These are phyloP conservation scores for Periconia digitata DNA, from an alignment of 2,329 filamentous ascomycete genomes.

Conservation along the genomic window DNA sequence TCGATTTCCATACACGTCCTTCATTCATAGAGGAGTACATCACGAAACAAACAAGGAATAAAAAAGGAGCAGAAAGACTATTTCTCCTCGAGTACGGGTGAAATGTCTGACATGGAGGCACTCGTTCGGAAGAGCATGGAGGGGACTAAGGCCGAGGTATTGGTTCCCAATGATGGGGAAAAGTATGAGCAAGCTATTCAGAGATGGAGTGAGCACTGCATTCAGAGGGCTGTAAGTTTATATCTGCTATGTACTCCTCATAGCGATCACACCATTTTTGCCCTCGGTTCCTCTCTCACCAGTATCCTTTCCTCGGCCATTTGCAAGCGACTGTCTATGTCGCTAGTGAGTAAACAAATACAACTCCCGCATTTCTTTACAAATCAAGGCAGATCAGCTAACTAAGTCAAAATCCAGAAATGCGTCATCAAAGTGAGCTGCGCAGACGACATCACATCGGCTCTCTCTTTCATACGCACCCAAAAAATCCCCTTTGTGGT, in stretches of 20 bases:
- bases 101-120: slow-evolving; percentile 9
- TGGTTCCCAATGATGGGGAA: slow-evolving; percentile 21
- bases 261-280: background rate
- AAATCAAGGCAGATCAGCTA: background rate
- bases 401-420: slow-evolving; percentile 10
- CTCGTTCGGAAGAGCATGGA: slow-evolving; percentile 14
- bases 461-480: slow-evolving; percentile 22
- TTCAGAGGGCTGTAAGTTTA: slow-evolving; percentile 28
- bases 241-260: background rate
- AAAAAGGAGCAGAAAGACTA: too few relatives aligned
- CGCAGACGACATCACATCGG: slow-evolving; percentile 22
- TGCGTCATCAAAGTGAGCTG: slow-evolving; percentile 24
- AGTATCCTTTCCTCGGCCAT: too few relatives aligned
- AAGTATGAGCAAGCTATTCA: slow-evolving; percentile 28
- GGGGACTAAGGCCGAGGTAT: slow-evolving; percentile 20
- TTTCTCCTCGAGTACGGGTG: slow-evolving; percentile 1
- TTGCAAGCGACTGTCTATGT: too few relatives aligned
- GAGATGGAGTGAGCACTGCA: slow-evolving; percentile 32
- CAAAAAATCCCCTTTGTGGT: slow-evolving; percentile 54
- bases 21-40: too few relatives aligned
- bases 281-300: too few relatives aligned
- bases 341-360: too few relatives aligned
- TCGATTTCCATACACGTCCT: too few relatives aligned
- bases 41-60: background rate
- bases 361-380: background rate